Conservation (phyloP, 257 asterid genomes). For the Ophiorrhiza pumila region DNA sequence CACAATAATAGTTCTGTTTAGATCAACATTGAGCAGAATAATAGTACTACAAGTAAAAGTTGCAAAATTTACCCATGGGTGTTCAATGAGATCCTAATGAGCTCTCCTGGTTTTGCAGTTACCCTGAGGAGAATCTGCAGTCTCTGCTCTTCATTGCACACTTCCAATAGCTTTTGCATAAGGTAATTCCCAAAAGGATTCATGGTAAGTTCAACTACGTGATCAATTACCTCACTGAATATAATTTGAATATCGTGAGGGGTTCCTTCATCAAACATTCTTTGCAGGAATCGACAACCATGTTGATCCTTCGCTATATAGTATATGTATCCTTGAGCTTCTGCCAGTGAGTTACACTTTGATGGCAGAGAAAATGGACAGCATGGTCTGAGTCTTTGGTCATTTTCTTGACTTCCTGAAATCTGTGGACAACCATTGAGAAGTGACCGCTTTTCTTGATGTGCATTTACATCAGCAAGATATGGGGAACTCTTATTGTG, state of each 20-base stretch:
- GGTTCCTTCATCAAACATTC: conserved; percentile 79
- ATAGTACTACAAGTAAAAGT: neutral
- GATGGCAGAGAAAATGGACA: conserved; percentile 35
- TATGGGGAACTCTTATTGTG: conserved; percentile 25
- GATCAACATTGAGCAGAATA: conserved; percentile 1
- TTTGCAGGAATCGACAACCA: conserved; percentile 89
- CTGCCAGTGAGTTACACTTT: conserved; percentile 50
- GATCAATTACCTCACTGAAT: conserved; percentile 65
- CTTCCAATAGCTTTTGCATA: conserved; percentile 85
- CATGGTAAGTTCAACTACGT: conserved; percentile 83
- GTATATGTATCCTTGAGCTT: conserved; percentile 51
- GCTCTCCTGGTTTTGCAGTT: conserved; percentile 71
- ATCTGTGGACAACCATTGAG: conserved; percentile 24
- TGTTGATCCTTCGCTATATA: conserved; percentile 80
- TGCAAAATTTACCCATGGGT: conserved; percentile 69
- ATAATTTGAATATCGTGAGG: conserved; percentile 60
- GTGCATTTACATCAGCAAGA: conserved; percentile 30
- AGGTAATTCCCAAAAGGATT: conserved; percentile 95
- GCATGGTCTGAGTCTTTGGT: conserved; percentile 22
- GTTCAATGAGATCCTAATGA: conserved; percentile 76
- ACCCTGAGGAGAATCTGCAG: conserved; percentile 64
- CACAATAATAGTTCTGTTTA: conserved; percentile 16
- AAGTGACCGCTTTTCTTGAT: conserved; percentile 36
- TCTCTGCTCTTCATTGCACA: conserved; percentile 85
- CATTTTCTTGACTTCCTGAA: conserved; percentile 29